Evolutionary conservation across 2,329 filamentous ascomycete genomes (phyloP).

Genomic region (Talaromyces marneffei): DNA sequence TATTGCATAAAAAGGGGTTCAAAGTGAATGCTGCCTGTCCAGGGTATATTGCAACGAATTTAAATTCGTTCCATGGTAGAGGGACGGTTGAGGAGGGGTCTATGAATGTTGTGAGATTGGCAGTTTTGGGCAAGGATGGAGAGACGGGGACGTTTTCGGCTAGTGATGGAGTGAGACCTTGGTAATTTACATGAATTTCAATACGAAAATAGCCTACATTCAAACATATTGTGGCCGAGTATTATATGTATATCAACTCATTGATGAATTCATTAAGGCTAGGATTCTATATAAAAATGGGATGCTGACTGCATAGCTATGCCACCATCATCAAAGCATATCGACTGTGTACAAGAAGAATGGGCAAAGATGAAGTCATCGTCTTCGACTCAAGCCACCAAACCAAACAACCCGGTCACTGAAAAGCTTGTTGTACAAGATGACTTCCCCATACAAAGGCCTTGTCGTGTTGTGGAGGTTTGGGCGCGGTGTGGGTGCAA

Average conservation of each 20-base stretch:
- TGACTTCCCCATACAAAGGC: neutral
- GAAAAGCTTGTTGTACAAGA: neutral
- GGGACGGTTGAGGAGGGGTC: constrained; percentile 13
- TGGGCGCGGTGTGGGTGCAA: neutral
- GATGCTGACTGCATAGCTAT: too few species aligned
- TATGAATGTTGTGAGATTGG: constrained; percentile 19
- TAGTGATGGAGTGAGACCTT: constrained; percentile 18
- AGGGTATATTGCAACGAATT: constrained; percentile 20
- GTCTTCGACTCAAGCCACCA: neutral
- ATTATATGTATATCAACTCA: neutral
- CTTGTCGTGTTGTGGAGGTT: neutral
- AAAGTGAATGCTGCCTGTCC: constrained; percentile 24
- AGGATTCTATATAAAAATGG: too few species aligned
- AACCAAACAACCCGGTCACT: neutral
- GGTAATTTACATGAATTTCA: constrained; percentile 8
- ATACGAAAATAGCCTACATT: neutral
- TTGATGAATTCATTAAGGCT: neutral
- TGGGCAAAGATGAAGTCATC: neutral
- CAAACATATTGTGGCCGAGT: neutral
- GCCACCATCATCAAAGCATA: neutral
- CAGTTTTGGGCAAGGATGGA: constrained; percentile 17
- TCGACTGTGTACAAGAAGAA: neutral
- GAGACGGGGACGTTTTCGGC: constrained; percentile 19
- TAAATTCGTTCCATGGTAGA: constrained; percentile 7
- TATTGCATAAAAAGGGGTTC: constrained; percentile 31